Evolutionary conservation across 257 asterid species (phyloP).

Genomic region (Leonotis leonurus): DNA sequence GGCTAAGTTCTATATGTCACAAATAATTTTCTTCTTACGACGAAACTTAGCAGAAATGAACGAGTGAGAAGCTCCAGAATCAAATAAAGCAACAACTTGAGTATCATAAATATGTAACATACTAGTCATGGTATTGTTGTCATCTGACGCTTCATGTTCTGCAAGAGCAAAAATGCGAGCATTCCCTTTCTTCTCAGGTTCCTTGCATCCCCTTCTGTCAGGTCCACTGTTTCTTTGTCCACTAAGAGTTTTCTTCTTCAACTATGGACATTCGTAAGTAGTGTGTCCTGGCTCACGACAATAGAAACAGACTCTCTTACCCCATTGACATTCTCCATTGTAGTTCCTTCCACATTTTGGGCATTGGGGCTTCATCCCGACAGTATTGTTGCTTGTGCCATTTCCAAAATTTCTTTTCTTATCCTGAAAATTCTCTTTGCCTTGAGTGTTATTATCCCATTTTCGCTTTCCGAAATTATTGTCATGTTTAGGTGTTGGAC

Average conservation of each 20-base stretch:
- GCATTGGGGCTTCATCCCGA: neutral
- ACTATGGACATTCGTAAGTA: neutral
- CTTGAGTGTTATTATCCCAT: neutral
- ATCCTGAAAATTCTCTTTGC: neutral
- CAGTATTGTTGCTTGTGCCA: neutral
- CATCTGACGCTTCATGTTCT: too few relatives aligned
- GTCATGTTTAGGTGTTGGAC: neutral
- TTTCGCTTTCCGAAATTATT: neutral
- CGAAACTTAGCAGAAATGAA: too few relatives aligned
- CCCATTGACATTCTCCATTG: neutral
- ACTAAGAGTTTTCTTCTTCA: neutral
- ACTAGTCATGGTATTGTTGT: too few relatives aligned
- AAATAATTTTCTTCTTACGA: too few relatives aligned
- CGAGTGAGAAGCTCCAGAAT: too few relatives aligned
- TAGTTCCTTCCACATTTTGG: neutral
- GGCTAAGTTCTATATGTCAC: too few relatives aligned
- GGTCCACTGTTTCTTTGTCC: too few relatives aligned
- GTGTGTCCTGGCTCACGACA: neutral
- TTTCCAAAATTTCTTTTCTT: neutral
- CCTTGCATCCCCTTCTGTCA: neutral
- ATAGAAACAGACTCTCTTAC: neutral
- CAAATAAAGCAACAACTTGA: too few relatives aligned
- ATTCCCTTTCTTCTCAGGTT: too few relatives aligned
- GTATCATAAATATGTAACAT: too few relatives aligned
- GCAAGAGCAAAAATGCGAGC: too few relatives aligned